Evolutionary conservation across 139 green algal genomes (phyloP).

Genomic region (Parachlorella kessleri): DNA sequence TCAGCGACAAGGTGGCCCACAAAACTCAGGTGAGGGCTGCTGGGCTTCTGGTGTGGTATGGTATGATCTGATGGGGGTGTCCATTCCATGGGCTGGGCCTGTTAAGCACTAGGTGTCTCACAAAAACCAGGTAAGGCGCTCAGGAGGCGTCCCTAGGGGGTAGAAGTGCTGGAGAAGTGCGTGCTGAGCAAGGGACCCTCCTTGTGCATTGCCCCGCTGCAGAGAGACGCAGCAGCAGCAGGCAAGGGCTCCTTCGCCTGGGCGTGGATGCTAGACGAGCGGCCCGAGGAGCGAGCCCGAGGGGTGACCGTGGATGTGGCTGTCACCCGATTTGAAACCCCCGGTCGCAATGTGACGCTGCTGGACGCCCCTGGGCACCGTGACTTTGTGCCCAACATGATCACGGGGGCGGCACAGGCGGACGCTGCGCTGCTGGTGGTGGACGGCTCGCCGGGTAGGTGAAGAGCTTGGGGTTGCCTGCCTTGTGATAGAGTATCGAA

Average conservation of each 20-base stretch:
- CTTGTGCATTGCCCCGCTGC: not conserved
- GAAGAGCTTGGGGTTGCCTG: too few relatives aligned
- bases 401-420: slow-evolving; percentile 80
- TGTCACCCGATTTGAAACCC: slow-evolving; percentile 60
- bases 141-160: too few relatives aligned
- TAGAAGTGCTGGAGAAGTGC: too few relatives aligned
- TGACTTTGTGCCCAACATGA: slow-evolving; percentile 99
- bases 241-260: slow-evolving; percentile 96
- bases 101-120: too few relatives aligned
- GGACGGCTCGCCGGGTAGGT: slow-evolving; percentile 79
- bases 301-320: slow-evolving; percentile 97
- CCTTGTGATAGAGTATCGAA: too few relatives aligned
- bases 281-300: slow-evolving; percentile 86
- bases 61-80: too few relatives aligned
- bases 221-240: slow-evolving; percentile 69
- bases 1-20: slow-evolving; percentile 68
- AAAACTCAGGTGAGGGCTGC: slow-evolving; percentile 52
- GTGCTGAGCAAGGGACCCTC: not conserved
- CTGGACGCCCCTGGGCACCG: slow-evolving; percentile 95
- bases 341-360: slow-evolving; percentile 67
- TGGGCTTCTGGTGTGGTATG: too few relatives aligned
- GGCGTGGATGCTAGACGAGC: slow-evolving; percentile 96
- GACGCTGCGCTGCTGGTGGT: slow-evolving; percentile 96
- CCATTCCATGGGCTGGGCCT: too few relatives aligned
- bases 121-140: too few relatives aligned